Conservation (phyloP, 1,284 basidiomycete genomes). For the Papiliotrema terrestris region DNA sequence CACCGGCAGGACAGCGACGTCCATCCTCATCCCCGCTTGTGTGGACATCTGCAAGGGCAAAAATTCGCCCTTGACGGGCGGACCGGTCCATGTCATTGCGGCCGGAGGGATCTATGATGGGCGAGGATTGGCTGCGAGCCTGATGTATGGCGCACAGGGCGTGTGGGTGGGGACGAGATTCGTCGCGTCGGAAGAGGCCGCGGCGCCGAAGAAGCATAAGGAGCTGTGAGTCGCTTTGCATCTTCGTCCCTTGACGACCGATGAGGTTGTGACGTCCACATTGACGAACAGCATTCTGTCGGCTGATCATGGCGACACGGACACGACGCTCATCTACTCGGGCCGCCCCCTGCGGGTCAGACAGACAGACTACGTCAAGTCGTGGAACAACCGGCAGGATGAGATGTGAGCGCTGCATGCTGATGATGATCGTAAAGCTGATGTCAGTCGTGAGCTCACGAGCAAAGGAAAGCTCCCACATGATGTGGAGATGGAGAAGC, state of each 20-base stretch:
- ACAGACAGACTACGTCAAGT: constrained; percentile 72
- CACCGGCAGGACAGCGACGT: constrained; percentile 44
- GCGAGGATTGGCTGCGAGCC: constrained; percentile 75
- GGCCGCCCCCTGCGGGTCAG: constrained; percentile 81
- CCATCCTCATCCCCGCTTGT: constrained; percentile 59
- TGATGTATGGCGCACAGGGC: constrained; percentile 78
- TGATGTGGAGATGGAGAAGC: constrained; percentile 64
- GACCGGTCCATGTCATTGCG: constrained; percentile 73
- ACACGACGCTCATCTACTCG: constrained; percentile 79
- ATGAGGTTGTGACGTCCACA: neutral
- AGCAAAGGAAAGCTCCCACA: constrained; percentile 72
- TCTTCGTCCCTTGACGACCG: no score
- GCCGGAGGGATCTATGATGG: constrained; percentile 86
- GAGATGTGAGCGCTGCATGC: constrained; percentile 44
- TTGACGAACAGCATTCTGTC: constrained; percentile 31
- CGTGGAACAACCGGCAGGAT: constrained; percentile 55
- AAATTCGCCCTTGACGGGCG: constrained; percentile 70
- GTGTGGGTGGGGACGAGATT: constrained; percentile 90
- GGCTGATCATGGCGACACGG: constrained; percentile 50
- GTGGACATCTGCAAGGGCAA: constrained; percentile 72
- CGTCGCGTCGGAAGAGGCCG: constrained; percentile 75
- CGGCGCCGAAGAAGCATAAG: constrained; percentile 78
- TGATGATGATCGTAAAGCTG: constrained; percentile 22
- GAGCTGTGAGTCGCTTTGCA: constrained; percentile 52
- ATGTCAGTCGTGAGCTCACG: constrained; percentile 72